phyloP scores from a whole-genome alignment of 2,329 filamentous ascomycete species.

The Aaosphaeria pasadenensis region DNA sequence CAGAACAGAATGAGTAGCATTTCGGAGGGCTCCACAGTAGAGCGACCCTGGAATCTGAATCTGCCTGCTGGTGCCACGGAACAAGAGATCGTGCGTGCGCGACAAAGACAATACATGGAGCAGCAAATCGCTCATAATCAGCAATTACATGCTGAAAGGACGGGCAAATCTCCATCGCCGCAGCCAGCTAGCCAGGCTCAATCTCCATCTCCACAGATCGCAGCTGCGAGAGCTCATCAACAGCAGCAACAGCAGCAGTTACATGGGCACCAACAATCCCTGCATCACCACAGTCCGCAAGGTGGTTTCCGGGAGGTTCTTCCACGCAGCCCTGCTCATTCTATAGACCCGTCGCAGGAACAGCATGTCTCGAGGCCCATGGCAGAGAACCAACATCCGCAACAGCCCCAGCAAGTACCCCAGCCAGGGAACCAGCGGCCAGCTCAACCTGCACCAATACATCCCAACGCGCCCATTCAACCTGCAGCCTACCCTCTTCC shows the following conservation, averaged over 20 bases:
- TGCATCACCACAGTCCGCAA: not conserved
- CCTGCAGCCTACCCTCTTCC: slow-evolving; percentile 27
- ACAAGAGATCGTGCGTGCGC: slow-evolving; percentile 35
- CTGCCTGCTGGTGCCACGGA: slow-evolving; percentile 33
- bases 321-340: slow-evolving; percentile 27
- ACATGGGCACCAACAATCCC: not conserved
- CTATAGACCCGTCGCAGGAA: not conserved
- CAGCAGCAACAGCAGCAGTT: slow-evolving; percentile 2
- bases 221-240: slow-evolving; percentile 2
- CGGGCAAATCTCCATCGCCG: slow-evolving; percentile 29
- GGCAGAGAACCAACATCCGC: not conserved
- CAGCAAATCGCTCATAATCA: slow-evolving; percentile 31
- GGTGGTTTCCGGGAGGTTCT: slow-evolving; percentile 35
- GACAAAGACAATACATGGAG: slow-evolving; percentile 34
- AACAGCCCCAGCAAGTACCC: slow-evolving; percentile 8
- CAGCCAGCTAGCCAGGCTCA: slow-evolving; percentile 18
- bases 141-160: slow-evolving; percentile 28
- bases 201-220: slow-evolving; percentile 14
- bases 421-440: slow-evolving; percentile 12
- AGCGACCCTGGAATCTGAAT: slow-evolving; percentile 32
- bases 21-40: slow-evolving; percentile 23
- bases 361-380: too few species aligned
- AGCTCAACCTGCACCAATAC: slow-evolving; percentile 20
- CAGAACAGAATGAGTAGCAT: slow-evolving; percentile 37
- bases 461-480: slow-evolving; percentile 12